These are phyloP conservation scores for Lepidium aucheri DNA, from an alignment of 345 rosid genomes.

Conservation along the genomic window DNA sequence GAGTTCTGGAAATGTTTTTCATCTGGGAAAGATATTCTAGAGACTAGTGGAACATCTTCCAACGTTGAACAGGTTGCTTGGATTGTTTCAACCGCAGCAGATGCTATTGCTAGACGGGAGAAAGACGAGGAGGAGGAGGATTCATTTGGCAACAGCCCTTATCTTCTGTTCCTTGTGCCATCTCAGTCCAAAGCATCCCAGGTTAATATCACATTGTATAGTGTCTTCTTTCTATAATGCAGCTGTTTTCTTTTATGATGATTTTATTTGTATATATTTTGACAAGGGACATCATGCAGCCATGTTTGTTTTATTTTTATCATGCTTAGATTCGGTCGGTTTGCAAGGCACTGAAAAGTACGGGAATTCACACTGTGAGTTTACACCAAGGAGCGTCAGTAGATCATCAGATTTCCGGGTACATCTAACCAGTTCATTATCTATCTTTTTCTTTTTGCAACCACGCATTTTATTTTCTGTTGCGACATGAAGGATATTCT, in stretches of 20 bases:
- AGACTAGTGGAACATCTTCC: constrained; percentile 52
- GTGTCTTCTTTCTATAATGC: background rate
- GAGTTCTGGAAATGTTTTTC: constrained; percentile 69
- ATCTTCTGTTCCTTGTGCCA: constrained; percentile 69
- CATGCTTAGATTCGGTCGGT: constrained; percentile 55
- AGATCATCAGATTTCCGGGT: constrained; percentile 86
- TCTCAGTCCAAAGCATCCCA: constrained; percentile 72
- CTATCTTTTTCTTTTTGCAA: background rate
- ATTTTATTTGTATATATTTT: background rate
- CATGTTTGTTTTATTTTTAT: constrained; percentile 1
- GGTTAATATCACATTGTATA: constrained; percentile 32
- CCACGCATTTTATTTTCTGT: background rate
- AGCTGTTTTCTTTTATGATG: background rate
- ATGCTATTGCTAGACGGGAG: constrained; percentile 63
- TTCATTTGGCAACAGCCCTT: constrained; percentile 39
- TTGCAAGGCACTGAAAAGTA: constrained; percentile 78
- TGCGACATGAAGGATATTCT: background rate
- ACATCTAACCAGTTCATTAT: background rate
- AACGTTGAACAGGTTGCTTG: constrained; percentile 67
- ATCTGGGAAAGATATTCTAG: constrained; percentile 51
- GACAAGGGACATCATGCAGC: background rate
- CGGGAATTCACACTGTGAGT: constrained; percentile 81
- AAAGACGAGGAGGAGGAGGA: constrained; percentile 34
- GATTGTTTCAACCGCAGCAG: constrained; percentile 71
- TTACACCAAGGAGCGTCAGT: constrained; percentile 64